Evolutionary conservation across 108 stramenopile species (phyloP), one percentile per base, ranked within the genome.

Genomic region (Schizochytrium sp.): DNA sequence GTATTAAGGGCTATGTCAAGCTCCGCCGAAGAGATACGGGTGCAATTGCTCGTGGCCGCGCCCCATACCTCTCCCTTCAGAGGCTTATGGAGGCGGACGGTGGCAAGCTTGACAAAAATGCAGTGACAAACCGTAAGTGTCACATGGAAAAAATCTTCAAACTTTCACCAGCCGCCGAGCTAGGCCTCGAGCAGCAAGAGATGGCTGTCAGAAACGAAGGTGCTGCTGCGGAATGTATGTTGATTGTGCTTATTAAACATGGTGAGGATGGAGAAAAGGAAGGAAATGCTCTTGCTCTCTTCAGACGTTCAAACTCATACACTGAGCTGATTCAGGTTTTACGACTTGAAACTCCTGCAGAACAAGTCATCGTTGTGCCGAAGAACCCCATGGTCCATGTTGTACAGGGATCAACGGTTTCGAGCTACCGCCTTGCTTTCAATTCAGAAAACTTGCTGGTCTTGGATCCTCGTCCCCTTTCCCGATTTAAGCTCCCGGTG

Each of bases 101-200:
- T 8, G 47, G 76, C 76, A 83, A 83, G 3, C 45, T 83, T 40
- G 76, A 83, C 76, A 49, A 55, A 40, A 55, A 49, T 28, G 76
- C 76, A 8, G 76, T 83, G 47, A 55, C 76, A 40, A 83, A 83
- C 28, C 76, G 53, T n/a, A 83, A 83, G 76, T 83, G 76, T 50
- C 17, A n/a, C 5, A 49, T 83, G 50, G 76, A 83, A 28, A 83
- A 83, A 40, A 83, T 83, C 28, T 83, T 83, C 28, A 83, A 83
- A 40, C 50, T 83, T 0, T 49, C 47, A 0, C 53, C 47, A 5
- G 47, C 76, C 5, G 53, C 53, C 0, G 76, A 83, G 10, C 0
- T 83, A 5, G 53, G 53, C 28, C 76, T 55, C 5, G 76, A 83
- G 76, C 47, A 49, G 47, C 47, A 55, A 42, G 76, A 49, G 47